These are phyloP conservation scores for Saturnispora sekii DNA, from an alignment of 805 yeast genomes.

Conservation along the genomic window DNA sequence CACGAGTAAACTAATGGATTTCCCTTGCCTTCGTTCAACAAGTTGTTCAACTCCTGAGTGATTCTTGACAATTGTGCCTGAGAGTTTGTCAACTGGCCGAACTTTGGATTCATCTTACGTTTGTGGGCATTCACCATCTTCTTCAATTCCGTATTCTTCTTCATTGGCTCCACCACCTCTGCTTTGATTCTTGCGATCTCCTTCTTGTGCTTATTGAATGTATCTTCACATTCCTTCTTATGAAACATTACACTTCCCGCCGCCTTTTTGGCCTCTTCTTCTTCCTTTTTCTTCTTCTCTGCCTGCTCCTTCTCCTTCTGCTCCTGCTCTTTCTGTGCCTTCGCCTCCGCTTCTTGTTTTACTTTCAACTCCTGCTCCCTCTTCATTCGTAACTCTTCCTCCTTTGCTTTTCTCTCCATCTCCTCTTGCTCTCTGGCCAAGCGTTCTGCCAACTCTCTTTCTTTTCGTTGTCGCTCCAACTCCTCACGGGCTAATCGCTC, in stretches of 20 bases:
- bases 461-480: constrained; percentile 10
- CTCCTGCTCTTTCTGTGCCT: constrained; percentile 11
- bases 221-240: constrained; percentile 30
- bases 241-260: constrained; percentile 20
- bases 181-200: constrained; percentile 50
- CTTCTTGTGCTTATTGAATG: constrained; percentile 38
- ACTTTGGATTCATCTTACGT: constrained; percentile 74
- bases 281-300: constrained; percentile 17
- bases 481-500: constrained; percentile 5
- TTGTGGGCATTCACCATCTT: constrained; percentile 50
- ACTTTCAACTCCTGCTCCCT: constrained; percentile 10
- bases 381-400: constrained; percentile 14
- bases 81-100: constrained; percentile 85
- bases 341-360: constrained; percentile 13
- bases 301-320: constrained; percentile 16
- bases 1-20: constrained; percentile 53
- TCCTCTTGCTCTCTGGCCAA: constrained; percentile 18
- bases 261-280: constrained; percentile 17
- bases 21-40: constrained; percentile 39
- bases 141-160: constrained; percentile 31
- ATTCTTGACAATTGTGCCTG: constrained; percentile 45
- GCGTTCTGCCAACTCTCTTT: constrained; percentile 15
- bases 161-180: constrained; percentile 47
- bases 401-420: constrained; percentile 17
- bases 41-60: constrained; percentile 37